Conservation (phyloP, 2,329 filamentous ascomycete species). For the Aspergillus carbonarius region DNA sequence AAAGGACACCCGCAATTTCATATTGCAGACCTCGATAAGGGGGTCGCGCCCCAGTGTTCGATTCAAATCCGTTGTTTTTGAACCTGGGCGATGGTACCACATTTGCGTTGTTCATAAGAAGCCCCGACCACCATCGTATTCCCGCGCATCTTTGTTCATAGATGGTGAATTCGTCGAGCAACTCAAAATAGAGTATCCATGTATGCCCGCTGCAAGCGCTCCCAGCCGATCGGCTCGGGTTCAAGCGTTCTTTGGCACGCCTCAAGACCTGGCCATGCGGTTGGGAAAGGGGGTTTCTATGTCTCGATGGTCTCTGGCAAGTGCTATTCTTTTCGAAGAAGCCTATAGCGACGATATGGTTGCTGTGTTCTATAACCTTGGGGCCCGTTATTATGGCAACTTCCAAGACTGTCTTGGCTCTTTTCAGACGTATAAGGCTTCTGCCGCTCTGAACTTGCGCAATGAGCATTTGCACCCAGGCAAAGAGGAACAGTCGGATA, state of each 20-base stretch:
- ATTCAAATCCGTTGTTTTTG: constrained; percentile 81
- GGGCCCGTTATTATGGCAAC: constrained; percentile 89
- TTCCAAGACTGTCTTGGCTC: constrained; percentile 95
- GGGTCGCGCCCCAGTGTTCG: constrained; percentile 84
- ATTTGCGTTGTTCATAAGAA: constrained; percentile 82
- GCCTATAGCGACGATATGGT: constrained; percentile 86
- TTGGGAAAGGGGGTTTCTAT: constrained; percentile 70
- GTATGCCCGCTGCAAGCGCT: constrained; percentile 64
- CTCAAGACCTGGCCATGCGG: constrained; percentile 76
- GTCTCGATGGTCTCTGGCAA: constrained; percentile 86
- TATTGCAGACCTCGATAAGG: constrained; percentile 90
- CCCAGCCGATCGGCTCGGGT: constrained; percentile 59
- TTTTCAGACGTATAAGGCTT: constrained; percentile 94
- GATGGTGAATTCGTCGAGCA: constrained; percentile 94
- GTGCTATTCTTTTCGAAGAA: constrained; percentile 85
- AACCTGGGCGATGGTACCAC: constrained; percentile 84
- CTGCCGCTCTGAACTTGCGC: constrained; percentile 81
- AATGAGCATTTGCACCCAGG: constrained; percentile 89
- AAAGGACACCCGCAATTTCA: constrained; percentile 88
- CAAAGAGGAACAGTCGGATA: constrained; percentile 88
- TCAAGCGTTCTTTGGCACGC: constrained; percentile 91
- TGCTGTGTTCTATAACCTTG: constrained; percentile 85
- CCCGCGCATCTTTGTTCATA: constrained; percentile 84
- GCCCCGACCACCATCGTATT: constrained; percentile 70
- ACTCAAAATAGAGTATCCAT: constrained; percentile 82